Evolutionary conservation across 345 rosid species (phyloP).

Genomic region (Jatropha curcas): DNA sequence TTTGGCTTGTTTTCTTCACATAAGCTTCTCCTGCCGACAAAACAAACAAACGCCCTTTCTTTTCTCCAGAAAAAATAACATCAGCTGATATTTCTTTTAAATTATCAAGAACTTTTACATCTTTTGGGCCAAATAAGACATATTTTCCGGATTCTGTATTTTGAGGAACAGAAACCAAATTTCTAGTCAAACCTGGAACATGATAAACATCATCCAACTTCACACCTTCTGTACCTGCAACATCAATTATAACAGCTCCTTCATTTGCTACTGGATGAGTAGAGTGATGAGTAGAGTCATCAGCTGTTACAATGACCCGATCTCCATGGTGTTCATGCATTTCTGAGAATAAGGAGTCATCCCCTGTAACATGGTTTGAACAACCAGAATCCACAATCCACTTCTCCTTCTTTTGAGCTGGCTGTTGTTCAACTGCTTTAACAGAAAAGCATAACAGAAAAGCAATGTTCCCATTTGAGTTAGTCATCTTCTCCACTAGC

Average conservation of each 20-base stretch:
- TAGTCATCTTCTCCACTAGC: not conserved
- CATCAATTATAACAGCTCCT: not conserved
- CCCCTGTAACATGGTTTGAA: not conserved
- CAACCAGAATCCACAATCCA: not conserved
- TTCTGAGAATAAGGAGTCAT: not conserved
- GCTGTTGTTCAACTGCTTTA: not conserved
- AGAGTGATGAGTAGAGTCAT: too few relatives aligned
- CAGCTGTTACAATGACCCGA: not conserved
- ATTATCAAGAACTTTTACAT: constrained; percentile 16
- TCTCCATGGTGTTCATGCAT: not conserved
- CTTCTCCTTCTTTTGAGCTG: not conserved
- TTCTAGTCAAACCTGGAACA: constrained; percentile 4
- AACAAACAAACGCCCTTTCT: too few relatives aligned
- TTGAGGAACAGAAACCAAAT: constrained; percentile 19
- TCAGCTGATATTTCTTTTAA: not conserved
- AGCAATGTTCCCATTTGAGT: not conserved
- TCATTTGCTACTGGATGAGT: not conserved
- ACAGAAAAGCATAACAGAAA: too few relatives aligned
- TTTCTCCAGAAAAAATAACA: constrained; percentile 3
- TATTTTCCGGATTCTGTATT: not conserved
- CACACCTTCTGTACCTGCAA: not conserved
- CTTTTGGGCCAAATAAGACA: constrained; percentile 1
- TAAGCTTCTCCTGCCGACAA: too few relatives aligned
- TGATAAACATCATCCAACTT: too few relatives aligned
- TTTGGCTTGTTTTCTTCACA: constrained; percentile 16